These are phyloP conservation scores for Penicillium palitans DNA, from an alignment of 2,329 filamentous ascomycete species.

Conservation along the genomic window DNA sequence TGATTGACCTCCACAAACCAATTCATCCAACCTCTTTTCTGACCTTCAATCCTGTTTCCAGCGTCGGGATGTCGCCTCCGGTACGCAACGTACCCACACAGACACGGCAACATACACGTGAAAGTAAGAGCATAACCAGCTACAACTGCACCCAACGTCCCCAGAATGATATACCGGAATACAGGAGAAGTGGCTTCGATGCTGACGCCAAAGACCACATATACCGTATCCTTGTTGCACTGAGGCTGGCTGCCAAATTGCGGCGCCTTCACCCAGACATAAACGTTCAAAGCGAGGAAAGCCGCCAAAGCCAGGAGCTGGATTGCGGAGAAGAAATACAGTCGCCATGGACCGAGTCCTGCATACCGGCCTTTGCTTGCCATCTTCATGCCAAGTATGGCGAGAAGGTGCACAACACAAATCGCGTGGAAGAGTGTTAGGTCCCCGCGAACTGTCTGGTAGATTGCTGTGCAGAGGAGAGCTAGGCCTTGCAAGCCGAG, in stretches of 20 bases:
- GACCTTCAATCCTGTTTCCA: not conserved
- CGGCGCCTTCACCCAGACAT: constrained; percentile 20
- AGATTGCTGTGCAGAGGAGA: constrained; percentile 23
- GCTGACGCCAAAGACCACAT: constrained; percentile 20
- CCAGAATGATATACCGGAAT: constrained; percentile 21
- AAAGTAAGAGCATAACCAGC: constrained; percentile 13
- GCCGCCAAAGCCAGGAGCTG: constrained; percentile 13
- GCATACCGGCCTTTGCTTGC: constrained; percentile 20
- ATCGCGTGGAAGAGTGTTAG: constrained; percentile 25
- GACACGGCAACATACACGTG: constrained; percentile 16
- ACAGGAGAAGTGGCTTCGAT: constrained; percentile 18
- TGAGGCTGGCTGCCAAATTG: constrained; percentile 17
- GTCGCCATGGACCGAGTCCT: constrained; percentile 18
- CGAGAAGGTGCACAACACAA: constrained; percentile 20
- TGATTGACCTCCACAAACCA: constrained; percentile 10
- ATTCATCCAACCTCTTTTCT: constrained; percentile 3
- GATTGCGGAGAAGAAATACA: constrained; percentile 16
- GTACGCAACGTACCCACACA: constrained; percentile 9
- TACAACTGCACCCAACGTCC: constrained; percentile 7
- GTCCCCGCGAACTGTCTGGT: constrained; percentile 18
- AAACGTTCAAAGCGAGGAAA: constrained; percentile 19
- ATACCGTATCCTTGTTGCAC: constrained; percentile 17
- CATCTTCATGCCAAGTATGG: constrained; percentile 16
- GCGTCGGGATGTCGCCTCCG: constrained; percentile 2
- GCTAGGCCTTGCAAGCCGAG: constrained; percentile 21